Evolutionary conservation across 2,329 filamentous ascomycete species (phyloP).

Genomic region (Microsporum canis): DNA sequence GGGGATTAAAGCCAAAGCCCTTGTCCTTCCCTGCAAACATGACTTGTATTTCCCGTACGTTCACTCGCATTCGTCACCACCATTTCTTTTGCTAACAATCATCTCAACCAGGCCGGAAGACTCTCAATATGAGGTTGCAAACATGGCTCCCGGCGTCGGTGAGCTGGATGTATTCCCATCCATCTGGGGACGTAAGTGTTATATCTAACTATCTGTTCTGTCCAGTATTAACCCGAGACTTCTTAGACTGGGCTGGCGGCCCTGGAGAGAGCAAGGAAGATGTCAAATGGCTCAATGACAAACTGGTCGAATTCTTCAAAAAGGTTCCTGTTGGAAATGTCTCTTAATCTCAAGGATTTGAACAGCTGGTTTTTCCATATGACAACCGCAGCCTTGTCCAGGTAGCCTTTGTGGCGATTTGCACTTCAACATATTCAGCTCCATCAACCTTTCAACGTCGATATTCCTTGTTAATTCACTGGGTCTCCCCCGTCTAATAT

Average conservation of each 20-base stretch:
- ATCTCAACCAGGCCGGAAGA: conserved; percentile 52
- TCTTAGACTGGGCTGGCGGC: conserved; percentile 51
- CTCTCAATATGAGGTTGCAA: conserved; percentile 58
- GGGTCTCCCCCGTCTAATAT: not conserved
- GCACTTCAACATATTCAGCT: not conserved
- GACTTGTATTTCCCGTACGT: conserved; percentile 68
- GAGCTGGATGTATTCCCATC: conserved; percentile 45
- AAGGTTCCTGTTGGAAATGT: conserved; percentile 10
- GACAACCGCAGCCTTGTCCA: not conserved
- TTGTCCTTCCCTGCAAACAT: conserved; percentile 60
- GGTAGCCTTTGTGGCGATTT: not conserved
- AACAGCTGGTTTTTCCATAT: not conserved
- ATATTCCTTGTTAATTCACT: no score
- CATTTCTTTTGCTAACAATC: conserved; percentile 6
- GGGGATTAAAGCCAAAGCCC: conserved; percentile 58
- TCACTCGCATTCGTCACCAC: not conserved
- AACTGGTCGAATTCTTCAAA: conserved; percentile 44
- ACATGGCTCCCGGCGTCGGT: conserved; percentile 50
- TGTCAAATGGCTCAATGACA: conserved; percentile 58
- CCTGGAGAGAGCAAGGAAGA: conserved; percentile 62
- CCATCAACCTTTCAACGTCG: not conserved
- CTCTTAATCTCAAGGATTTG: not conserved
- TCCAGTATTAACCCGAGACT: not conserved
- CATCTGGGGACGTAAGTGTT: conserved; percentile 51
- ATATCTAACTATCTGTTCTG: not conserved